Base-by-base conservation (phyloP, 495 filamentous ascomycete species). In the Cryomyces antarcticus region DNA sequence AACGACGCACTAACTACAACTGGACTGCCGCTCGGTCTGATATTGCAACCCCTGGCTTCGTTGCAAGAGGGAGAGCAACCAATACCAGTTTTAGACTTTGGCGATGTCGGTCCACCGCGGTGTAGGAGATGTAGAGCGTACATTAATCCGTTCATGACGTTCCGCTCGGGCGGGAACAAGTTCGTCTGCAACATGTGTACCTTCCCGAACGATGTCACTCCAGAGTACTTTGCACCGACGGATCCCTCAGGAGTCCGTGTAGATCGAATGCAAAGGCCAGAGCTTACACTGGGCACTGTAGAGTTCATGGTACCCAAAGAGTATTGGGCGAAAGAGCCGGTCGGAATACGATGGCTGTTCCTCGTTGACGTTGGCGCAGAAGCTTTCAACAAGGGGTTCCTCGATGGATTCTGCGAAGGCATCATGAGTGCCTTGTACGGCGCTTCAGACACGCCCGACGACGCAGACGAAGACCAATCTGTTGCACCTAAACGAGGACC, bases 121-220 rank as follows among this genome's bases (percentile, higher is more conserved):
- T 99, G 89, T 62, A 75, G 85, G 54, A 71, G 89, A 62, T 99
- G 89, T 62, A 67, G 89, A 53, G 80, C 89, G 10, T 99, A 99
- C 59, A 93, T 99, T 61, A 99, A 99, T 54, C 89, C 89, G 7
- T 99, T 96, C 58, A 95, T 96, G 89, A 80, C 80, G 44, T 99
- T 99, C 67, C 71, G 78, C 39, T 82, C 82, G 4, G 89, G 87
- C 28, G 89, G 89, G 31, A 94, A 82, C 60, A 92, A 88, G 57
- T 94, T 95, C 53, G 84, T 92, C 43, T 99, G 89, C 62, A 99
- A 99, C 53, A 88, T 99, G 67, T 99, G 89, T 63, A 87, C 78
- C 24, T 94, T 94, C 62, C 83, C 92, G 4, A 96, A 96, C 57
- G 92, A 99, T 59, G 87, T 92, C 5, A 67, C 83, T 1, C 59